These are phyloP conservation scores for Mycosphaerella sp. DNA, from an alignment of 2,329 filamentous ascomycete genomes.

Conservation along the genomic window DNA sequence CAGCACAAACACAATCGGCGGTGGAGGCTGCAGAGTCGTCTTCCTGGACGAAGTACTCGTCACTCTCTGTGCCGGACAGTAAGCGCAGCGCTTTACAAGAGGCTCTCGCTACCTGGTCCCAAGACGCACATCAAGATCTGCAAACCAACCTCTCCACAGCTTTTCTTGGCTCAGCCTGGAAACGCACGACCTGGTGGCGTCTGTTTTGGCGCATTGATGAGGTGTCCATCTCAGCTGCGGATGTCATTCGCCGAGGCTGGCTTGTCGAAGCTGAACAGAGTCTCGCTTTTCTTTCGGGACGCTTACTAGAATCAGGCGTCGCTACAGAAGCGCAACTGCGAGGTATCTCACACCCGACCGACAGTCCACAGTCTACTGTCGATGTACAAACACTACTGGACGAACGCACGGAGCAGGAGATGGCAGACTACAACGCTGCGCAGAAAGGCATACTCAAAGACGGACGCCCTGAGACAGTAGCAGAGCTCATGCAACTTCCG, in stretches of 20 bases:
- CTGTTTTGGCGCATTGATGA: conserved; percentile 93
- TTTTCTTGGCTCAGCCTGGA: conserved; percentile 71
- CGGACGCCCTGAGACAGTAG: conserved; percentile 19
- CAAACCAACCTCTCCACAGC: conserved; percentile 72
- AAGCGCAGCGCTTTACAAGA: conserved; percentile 49
- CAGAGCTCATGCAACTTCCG: conserved; percentile 29
- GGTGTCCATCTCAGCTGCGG: conserved; percentile 72
- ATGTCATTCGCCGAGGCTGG: conserved; percentile 72
- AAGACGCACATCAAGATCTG: conserved; percentile 74
- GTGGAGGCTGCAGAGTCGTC: conserved; percentile 48
- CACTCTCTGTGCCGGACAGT: conserved; percentile 38
- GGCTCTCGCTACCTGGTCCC: conserved; percentile 65
- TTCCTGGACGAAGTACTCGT: conserved; percentile 26
- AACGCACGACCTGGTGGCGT: conserved; percentile 84
- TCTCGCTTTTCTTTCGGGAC: conserved; percentile 75
- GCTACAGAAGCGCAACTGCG: conserved; percentile 26
- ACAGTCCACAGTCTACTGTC: conserved; percentile 2
- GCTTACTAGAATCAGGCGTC: conserved; percentile 61
- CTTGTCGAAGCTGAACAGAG: conserved; percentile 71
- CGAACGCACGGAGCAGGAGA: conserved; percentile 6
- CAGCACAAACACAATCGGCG: conserved; percentile 49
- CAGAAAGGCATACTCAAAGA: conserved; percentile 13
- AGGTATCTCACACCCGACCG: conserved; percentile 11
- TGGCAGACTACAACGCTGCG: conserved; percentile 16
- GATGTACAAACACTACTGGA: conserved; percentile 10